These are phyloP conservation scores for Lactifluus subvellereus DNA, from an alignment of 768 basidiomycete genomes.

Conservation along the genomic window DNA sequence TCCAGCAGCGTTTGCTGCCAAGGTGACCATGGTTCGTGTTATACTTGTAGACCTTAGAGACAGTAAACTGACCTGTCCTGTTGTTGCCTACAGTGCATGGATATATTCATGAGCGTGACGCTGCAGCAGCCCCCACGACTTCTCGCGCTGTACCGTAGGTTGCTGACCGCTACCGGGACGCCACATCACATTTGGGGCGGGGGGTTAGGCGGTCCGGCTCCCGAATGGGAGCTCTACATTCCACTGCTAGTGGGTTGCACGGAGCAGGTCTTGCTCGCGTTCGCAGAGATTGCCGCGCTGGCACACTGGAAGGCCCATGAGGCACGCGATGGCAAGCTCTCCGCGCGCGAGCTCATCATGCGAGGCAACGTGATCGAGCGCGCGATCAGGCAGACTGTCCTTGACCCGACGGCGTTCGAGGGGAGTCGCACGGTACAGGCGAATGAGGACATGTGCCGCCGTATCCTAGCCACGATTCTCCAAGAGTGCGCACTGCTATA, in stretches of 20 bases:
- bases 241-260: conserved; percentile 71
- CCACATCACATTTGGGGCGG: conserved; percentile 42
- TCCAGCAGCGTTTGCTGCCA: conserved; percentile 54
- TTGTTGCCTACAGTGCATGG: conserved; percentile 55
- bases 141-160: conserved; percentile 55
- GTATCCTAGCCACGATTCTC: conserved; percentile 22
- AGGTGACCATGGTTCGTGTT: conserved; percentile 63
- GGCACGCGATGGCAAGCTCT: conserved; percentile 57
- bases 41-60: background rate
- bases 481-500: conserved; percentile 23
- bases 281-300: conserved; percentile 68
- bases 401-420: conserved; percentile 36
- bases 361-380: conserved; percentile 70
- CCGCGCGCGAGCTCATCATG: conserved; percentile 66
- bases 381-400: conserved; percentile 44
- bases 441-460: conserved; percentile 20
- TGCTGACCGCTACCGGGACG: conserved; percentile 43
- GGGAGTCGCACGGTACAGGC: conserved; percentile 26
- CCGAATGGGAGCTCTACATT: conserved; percentile 50
- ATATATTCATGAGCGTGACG: conserved; percentile 66
- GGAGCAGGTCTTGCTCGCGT: conserved; percentile 68
- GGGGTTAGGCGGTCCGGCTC: conserved; percentile 25
- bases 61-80: background rate
- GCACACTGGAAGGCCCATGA: conserved; percentile 71
- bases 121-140: conserved; percentile 58